Conservation (phyloP, 2,329 filamentous ascomycete species). For the Cadophora malorum region DNA sequence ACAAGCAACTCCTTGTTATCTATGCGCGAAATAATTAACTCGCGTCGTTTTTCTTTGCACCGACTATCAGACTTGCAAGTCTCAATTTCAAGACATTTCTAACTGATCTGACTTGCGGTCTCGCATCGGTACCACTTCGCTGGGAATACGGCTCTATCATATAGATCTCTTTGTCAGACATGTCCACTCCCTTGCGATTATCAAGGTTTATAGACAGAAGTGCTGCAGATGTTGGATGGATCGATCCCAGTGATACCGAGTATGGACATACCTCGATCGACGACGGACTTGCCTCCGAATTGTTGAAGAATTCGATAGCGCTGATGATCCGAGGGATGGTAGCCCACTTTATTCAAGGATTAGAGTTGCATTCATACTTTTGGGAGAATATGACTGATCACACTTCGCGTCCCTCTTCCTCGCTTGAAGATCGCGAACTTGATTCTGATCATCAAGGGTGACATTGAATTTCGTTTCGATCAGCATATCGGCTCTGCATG, state of each 20-base stretch:
- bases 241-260: no score
- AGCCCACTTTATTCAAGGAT: no score
- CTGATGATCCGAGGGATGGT: no score
- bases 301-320: no score
- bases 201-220: not conserved
- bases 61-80: not conserved
- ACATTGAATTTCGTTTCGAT: no score
- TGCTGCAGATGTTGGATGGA: not conserved
- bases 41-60: not conserved
- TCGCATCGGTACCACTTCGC: conserved; percentile 9
- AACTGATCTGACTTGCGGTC: conserved; percentile 3
- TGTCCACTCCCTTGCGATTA: not conserved
- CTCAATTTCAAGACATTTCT: conserved; percentile 1
- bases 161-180: not conserved
- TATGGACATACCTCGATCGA: no score
- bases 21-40: not conserved
- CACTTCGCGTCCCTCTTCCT: not conserved
- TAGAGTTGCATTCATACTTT: no score
- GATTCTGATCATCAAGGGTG: not conserved
- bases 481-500: no score
- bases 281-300: no score
- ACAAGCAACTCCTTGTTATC: not conserved
- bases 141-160: not conserved
- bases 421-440: not conserved
- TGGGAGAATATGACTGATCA: not conserved